Evolutionary conservation across 2,329 filamentous ascomycete genomes (phyloP).

Genomic region (Sclerotinia borealis): DNA sequence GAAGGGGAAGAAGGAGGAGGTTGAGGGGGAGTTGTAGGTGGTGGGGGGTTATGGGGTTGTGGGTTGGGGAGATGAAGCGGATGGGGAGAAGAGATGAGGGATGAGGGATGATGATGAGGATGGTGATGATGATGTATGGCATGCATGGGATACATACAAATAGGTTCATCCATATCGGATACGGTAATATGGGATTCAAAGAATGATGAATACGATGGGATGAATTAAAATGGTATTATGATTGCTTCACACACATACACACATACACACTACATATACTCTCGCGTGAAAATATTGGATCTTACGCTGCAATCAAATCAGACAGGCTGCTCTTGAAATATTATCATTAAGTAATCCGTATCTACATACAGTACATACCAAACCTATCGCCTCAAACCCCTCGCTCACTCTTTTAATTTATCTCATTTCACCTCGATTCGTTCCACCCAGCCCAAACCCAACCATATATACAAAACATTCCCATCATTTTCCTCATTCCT

Average conservation of each 20-base stretch:
- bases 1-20: neutral
- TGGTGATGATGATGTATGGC: neutral
- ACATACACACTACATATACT: neutral
- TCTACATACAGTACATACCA: constrained; percentile 10
- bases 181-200: neutral
- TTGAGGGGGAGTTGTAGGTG: neutral
- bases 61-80: neutral
- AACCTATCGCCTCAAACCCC: neutral
- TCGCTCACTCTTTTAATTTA: neutral
- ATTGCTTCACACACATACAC: neutral
- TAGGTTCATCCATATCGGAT: no score
- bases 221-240: neutral
- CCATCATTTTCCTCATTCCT: neutral
- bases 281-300: neutral
- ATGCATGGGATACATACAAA: neutral
- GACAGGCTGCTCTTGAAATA: neutral
- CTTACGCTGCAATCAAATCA: neutral
- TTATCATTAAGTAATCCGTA: constrained; percentile 13
- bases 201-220: neutral
- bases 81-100: no score
- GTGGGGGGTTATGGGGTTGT: neutral
- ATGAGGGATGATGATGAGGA: neutral
- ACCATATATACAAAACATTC: constrained; percentile 10
- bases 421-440: neutral
- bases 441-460: neutral